Evolutionary conservation across 257 asterid species (phyloP).

Genomic region (Handroanthus guayacan): DNA sequence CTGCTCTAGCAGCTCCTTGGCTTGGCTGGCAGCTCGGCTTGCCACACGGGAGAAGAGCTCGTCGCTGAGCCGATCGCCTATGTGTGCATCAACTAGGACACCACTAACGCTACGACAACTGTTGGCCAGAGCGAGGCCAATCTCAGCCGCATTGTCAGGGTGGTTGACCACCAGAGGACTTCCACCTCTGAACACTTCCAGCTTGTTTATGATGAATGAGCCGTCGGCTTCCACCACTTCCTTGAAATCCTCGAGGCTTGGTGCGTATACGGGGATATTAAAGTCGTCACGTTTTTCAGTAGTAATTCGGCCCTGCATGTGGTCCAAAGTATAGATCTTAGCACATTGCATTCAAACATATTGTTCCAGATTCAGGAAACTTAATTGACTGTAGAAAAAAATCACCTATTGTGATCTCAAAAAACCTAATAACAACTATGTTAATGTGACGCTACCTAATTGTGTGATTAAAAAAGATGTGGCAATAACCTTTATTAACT

Average conservation of each 20-base stretch:
- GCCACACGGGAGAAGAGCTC: slow-evolving; percentile 76
- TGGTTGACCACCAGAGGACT: slow-evolving; percentile 90
- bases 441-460: no score
- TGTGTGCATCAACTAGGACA: slow-evolving; percentile 94
- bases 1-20: slow-evolving; percentile 74
- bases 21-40: slow-evolving; percentile 67
- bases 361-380: no score
- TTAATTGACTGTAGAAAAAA: no score
- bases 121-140: slow-evolving; percentile 85
- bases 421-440: no score
- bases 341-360: no score
- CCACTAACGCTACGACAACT: slow-evolving; percentile 89
- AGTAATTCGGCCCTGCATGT: slow-evolving; percentile 68
- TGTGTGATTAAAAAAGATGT: no score
- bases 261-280: slow-evolving; percentile 93
- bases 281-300: slow-evolving; percentile 81
- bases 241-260: slow-evolving; percentile 88
- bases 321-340: background rate
- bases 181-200: slow-evolving; percentile 82
- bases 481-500: no score
- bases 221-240: slow-evolving; percentile 88
- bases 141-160: slow-evolving; percentile 81
- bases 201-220: slow-evolving; percentile 70
- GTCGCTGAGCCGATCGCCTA: slow-evolving; percentile 77
- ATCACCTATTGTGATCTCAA: no score